Base-by-base conservation (phyloP, 306 rosid genomes). In the Potentilla sterilis region DNA sequence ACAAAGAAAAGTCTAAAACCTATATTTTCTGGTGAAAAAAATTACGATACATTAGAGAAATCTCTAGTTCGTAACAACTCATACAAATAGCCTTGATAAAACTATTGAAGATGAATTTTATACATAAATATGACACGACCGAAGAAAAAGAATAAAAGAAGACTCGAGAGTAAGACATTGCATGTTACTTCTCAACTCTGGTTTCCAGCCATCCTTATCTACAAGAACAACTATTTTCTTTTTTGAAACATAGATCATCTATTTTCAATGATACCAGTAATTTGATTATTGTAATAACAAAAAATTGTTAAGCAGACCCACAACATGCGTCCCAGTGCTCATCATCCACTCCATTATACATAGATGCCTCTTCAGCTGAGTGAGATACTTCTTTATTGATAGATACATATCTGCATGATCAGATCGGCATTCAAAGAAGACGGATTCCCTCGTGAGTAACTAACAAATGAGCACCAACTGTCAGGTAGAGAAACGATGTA, bases 391-490 rank as follows among this genome's bases (percentile, higher is more conserved):
- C 67, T 75, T 19, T 46, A 48, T 40, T 75, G 76, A 47, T 54
- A 65, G 28, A 28, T 28, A 28, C 1, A 28, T 28, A 63, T 66
- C 38, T 65, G 55, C 11, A 38, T 42, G 49, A 47, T 48, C 58
- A 34, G 22, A 5, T 41, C 9, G 47, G 19, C 69, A 54, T 66
- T 77, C 42, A 55, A 32, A 7, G 18, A 58, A 32, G 67, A 62
- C 21, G 0, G 43, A 34, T 61, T 79, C 38, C 75, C 52, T 28
- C 18, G 42, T 28, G 73, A 70, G 69, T 10, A 64, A 11, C 28
- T 16, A 24, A 65, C 78, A 57, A 28, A 74, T 57, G 66, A 77
- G 80, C 74, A 84, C 75, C 86, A 75, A 58, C 54, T 40, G 79
- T 62, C 34, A 5, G 62, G 59, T 85, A 80, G 51, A 75, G 59